Base-by-base conservation (phyloP, 805 yeast genomes). In the Starmerella geochares region DNA sequence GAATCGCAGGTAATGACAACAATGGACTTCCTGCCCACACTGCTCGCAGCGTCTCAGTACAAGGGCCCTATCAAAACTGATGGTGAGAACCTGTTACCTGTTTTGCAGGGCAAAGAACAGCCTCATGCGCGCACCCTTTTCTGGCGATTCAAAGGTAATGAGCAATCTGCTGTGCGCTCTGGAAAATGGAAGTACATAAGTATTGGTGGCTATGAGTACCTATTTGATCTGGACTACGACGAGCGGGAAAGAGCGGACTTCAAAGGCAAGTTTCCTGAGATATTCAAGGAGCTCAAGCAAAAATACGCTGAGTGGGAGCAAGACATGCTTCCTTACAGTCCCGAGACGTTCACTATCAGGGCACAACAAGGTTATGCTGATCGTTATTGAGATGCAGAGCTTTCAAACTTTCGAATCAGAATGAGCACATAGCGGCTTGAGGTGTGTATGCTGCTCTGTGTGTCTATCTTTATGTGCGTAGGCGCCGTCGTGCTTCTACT, bases 11-110 rank as follows among this genome's bases (percentile, higher is more conserved):
- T 78, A 51, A 60, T 68, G 14, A 77, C 81, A 0, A 81, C 78
- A 3, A 77, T 77, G 80, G 83, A 78, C 62, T 70, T 77, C 25
- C 60, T 75, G 29, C 82, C 82, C 1, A 78, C 82, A 0, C 61
- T 78, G 8, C 61, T 78, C 13, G 79, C 76, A 0, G 47, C 42
- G 27, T 24, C 33, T 75, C 79, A 2, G 69, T 66, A 2, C 43
- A 61, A 14, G 75, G 72, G 47, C 78, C 78, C 7, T 1, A 72
- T 72, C 78, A 78, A 0, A 62, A 68, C 14, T 59, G 69, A 56
- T 73, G 80, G 81, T 73, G 74, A 59, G 28, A 51, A 57, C 44
- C 39, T 57, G 9, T 25, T 50, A 36, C 47, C 46, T 3, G 63
- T 75, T 23, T 73, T 71, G 55, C 59, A 72, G 54, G 57, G 75